These are phyloP conservation scores for Verticillium isaacii DNA, from an alignment of 2,329 filamentous ascomycete species.

Conservation along the genomic window DNA sequence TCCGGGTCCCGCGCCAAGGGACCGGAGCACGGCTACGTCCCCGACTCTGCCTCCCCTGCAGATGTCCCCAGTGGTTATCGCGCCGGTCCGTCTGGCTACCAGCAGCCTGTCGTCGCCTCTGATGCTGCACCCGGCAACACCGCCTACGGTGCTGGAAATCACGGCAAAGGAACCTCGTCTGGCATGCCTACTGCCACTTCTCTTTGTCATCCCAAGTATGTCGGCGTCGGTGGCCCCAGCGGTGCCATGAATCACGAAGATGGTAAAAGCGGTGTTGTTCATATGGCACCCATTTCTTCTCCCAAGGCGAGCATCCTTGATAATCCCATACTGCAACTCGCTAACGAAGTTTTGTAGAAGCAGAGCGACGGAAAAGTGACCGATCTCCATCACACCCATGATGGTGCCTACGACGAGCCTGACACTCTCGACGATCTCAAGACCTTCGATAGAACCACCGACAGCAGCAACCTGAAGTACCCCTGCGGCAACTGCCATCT, in stretches of 20 bases:
- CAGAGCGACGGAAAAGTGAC: background rate
- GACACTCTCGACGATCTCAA: background rate
- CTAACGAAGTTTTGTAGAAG: background rate
- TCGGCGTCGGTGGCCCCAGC: background rate
- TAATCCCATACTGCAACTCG: background rate
- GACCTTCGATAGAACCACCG: background rate
- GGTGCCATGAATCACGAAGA: background rate
- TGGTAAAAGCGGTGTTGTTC: background rate
- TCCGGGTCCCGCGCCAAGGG: slow-evolving; percentile 17
- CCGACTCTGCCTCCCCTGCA: background rate
- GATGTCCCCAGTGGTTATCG: background rate
- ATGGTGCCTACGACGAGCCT: background rate
- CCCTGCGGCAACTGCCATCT: background rate
- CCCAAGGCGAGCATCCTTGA: background rate
- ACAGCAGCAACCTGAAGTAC: background rate
- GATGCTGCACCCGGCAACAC: background rate
- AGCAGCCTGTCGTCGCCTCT: background rate
- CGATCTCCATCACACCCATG: background rate
- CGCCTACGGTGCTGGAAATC: background rate
- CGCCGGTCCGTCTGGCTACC: background rate
- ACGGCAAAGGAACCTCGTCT: background rate
- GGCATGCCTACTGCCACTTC: background rate
- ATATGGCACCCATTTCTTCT: background rate
- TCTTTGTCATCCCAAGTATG: background rate
- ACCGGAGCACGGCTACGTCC: slow-evolving; percentile 10